phyloP scores from a whole-genome alignment of 2,329 filamentous ascomycete species.

The Septoria linicola region DNA sequence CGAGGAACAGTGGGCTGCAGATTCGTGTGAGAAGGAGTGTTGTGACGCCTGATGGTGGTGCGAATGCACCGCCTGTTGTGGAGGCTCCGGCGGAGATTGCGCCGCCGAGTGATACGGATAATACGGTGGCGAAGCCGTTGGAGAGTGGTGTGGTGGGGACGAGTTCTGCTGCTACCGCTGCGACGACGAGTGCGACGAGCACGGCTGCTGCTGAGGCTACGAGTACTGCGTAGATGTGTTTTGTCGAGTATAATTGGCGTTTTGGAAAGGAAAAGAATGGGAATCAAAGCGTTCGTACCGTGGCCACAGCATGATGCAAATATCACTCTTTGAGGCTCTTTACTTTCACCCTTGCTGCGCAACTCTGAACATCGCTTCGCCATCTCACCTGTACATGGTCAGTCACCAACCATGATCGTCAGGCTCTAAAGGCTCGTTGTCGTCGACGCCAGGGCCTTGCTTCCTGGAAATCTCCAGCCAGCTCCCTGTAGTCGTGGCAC shows the following conservation, averaged over 20 bases:
- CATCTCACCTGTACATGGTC: too few species aligned
- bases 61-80: conserved; percentile 7
- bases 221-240: too few species aligned
- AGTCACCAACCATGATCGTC: too few species aligned
- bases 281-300: too few species aligned
- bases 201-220: background rate
- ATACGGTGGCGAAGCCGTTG: conserved; percentile 1
- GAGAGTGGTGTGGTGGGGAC: conserved; percentile 5
- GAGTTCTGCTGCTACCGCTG: background rate
- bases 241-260: too few species aligned
- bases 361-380: too few species aligned
- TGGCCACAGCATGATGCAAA: too few species aligned
- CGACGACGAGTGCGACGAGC: background rate
- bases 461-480: background rate
- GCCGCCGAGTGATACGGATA: background rate
- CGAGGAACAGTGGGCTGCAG: conserved; percentile 5
- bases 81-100: conserved; percentile 4
- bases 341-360: too few species aligned
- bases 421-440: too few species aligned
- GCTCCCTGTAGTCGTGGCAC: background rate
- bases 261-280: too few species aligned
- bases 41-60: conserved; percentile 9
- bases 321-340: too few species aligned
- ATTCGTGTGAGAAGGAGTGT: conserved; percentile 7
- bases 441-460: too few species aligned